A percentile compares a stretch with the other conserved stretches of the same genome.
These are phyloP conservation scores for Fusarium illudens DNA, from an alignment of 2,329 filamentous ascomycete genomes.

Conservation along the genomic window DNA sequence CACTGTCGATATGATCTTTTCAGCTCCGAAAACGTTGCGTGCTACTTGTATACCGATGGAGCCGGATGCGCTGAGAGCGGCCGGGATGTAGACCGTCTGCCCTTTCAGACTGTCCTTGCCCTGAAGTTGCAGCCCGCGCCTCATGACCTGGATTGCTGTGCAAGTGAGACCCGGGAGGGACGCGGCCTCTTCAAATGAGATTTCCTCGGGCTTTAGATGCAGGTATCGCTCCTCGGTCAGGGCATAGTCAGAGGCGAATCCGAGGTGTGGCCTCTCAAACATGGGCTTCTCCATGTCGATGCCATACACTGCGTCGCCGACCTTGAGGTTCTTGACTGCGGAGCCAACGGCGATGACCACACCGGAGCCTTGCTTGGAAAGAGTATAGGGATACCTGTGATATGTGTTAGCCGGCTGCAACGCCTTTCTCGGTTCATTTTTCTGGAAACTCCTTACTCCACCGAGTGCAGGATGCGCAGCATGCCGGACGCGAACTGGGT, in stretches of 20 bases:
- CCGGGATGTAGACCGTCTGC: conserved; percentile 62
- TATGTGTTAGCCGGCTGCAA: not conserved
- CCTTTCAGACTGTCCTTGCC: conserved; percentile 53
- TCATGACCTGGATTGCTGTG: conserved; percentile 56
- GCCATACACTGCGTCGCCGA: conserved; percentile 53
- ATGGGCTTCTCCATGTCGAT: conserved; percentile 50
- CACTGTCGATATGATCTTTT: conserved; percentile 59
- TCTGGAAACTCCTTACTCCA: conserved; percentile 38
- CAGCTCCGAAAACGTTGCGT: conserved; percentile 58
- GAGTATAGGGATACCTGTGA: conserved; percentile 32
- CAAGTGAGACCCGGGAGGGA: conserved; percentile 48
- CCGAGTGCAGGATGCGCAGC: conserved; percentile 36
- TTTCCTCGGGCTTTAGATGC: conserved; percentile 43
- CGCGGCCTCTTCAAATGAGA: conserved; percentile 50
- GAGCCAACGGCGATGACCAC: conserved; percentile 45
- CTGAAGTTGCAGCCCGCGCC: conserved; percentile 49
- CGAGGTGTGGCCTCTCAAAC: conserved; percentile 37
- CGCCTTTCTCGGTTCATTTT: not conserved
- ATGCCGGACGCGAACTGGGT: conserved; percentile 43
- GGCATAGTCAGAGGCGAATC: conserved; percentile 54
- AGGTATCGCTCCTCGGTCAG: conserved; percentile 48
- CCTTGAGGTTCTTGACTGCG: conserved; percentile 39
- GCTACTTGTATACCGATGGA: conserved; percentile 58
- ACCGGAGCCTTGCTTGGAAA: conserved; percentile 47
- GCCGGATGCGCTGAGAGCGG: conserved; percentile 59